Evolutionary conservation across 2,329 filamentous ascomycete genomes (phyloP).

Genomic region (Claviceps quebecensis): DNA sequence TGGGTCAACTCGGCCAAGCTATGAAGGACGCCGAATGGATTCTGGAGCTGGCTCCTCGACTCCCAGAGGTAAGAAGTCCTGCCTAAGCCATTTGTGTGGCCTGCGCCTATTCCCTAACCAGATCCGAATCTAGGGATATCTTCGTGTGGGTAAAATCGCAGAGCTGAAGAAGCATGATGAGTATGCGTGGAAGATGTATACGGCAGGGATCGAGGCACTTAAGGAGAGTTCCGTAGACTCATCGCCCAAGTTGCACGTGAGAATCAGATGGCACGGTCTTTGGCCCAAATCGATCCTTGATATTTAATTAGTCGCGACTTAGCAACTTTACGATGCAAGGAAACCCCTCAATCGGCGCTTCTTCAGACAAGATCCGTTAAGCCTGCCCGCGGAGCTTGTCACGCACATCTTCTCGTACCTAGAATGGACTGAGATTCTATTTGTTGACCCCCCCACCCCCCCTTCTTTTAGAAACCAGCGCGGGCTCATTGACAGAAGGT

Average conservation of each 20-base stretch:
- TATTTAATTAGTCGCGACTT: not conserved
- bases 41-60: slow-evolving; percentile 26
- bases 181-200: slow-evolving; percentile 7
- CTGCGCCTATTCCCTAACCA: not conserved
- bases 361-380: slow-evolving; percentile 8
- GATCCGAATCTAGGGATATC: slow-evolving; percentile 21
- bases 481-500: slow-evolving; percentile 16
- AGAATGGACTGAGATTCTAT: slow-evolving; percentile 19
- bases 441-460: not conserved
- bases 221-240: no score
- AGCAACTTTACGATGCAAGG: slow-evolving; percentile 20
- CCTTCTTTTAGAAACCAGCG: not conserved
- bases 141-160: slow-evolving; percentile 26
- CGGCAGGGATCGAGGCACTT: no score
- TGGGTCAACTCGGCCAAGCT: slow-evolving; percentile 23
- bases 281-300: not conserved
- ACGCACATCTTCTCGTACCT: slow-evolving; percentile 22
- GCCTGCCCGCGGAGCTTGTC: slow-evolving; percentile 22
- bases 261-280: not conserved
- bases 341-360: slow-evolving; percentile 18
- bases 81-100: no score
- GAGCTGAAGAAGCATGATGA: slow-evolving; percentile 23
- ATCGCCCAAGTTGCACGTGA: slow-evolving; percentile 17
- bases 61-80: slow-evolving; percentile 20
- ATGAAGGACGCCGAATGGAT: slow-evolving; percentile 28